Conservation (phyloP, 2,329 filamentous ascomycete species). For the Apiospora koreana region DNA sequence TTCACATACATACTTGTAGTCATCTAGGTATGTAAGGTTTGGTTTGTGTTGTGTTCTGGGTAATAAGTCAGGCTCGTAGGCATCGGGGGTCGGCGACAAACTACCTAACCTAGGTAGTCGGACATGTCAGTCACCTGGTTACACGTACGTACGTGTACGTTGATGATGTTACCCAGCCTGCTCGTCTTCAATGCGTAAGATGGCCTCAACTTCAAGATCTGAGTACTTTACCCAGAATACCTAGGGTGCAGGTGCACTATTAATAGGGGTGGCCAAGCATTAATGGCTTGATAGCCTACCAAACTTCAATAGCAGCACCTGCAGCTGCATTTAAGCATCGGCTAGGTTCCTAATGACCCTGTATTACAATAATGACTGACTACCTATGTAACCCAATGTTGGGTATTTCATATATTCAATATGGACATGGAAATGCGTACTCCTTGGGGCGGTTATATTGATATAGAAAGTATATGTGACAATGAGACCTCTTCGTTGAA, state of each 20-base stretch:
- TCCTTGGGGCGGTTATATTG: too few relatives aligned
- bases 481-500: too few relatives aligned
- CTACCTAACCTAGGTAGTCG: too few relatives aligned
- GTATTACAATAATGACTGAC: too few relatives aligned
- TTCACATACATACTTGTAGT: not conserved
- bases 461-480: too few relatives aligned
- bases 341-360: not conserved
- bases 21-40: too few relatives aligned
- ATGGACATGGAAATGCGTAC: too few relatives aligned
- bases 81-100: not conserved
- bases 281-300: not conserved
- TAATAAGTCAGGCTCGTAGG: not conserved
- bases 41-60: not conserved
- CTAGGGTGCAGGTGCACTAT: too few relatives aligned
- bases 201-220: not conserved
- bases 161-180: constrained; percentile 1
- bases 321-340: not conserved
- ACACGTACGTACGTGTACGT: not conserved
- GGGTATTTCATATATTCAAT: too few relatives aligned
- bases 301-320: not conserved
- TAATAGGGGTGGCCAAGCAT: not conserved
- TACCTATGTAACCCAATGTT: too few relatives aligned
- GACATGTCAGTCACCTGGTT: not conserved
- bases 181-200: not conserved
- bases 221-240: not conserved